These are phyloP conservation scores for Aspergillus tanneri DNA, from an alignment of 2,329 filamentous ascomycete species.

Conservation along the genomic window DNA sequence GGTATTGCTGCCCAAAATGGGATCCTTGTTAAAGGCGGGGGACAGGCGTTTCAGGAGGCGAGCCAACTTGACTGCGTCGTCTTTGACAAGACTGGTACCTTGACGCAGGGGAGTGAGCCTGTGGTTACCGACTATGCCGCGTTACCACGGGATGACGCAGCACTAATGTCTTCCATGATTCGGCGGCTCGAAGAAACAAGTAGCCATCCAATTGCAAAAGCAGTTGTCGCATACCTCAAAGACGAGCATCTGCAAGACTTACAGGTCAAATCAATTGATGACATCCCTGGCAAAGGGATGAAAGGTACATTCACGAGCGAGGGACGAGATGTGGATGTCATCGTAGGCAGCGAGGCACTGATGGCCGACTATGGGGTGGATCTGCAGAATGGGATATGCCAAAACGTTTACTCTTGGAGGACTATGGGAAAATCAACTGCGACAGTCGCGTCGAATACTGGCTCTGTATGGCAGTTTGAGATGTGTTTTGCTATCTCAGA, in stretches of 20 bases:
- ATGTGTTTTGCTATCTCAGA: slow-evolving; percentile 9
- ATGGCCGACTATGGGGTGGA: background rate
- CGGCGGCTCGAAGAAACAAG: slow-evolving; percentile 58
- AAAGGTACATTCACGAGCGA: slow-evolving; percentile 49
- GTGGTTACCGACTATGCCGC: slow-evolving; percentile 35
- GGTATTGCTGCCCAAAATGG: slow-evolving; percentile 76
- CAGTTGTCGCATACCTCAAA: slow-evolving; percentile 52
- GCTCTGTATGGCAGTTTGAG: too few species aligned
- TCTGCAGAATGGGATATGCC: slow-evolving; percentile 5
- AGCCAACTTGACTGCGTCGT: slow-evolving; percentile 75
- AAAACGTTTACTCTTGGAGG: slow-evolving; percentile 9
- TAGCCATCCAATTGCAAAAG: slow-evolving; percentile 59
- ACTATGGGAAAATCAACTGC: background rate
- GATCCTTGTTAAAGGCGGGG: slow-evolving; percentile 79
- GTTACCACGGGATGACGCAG: slow-evolving; percentile 48
- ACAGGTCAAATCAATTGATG: slow-evolving; percentile 46
- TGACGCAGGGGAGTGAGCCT: slow-evolving; percentile 62
- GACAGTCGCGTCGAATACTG: background rate
- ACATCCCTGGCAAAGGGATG: slow-evolving; percentile 59
- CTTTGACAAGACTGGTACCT: slow-evolving; percentile 85
- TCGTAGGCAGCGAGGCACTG: background rate
- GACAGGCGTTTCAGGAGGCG: slow-evolving; percentile 82
- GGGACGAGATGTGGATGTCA: background rate
- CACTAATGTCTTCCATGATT: too few species aligned
- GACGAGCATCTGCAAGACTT: slow-evolving; percentile 27